Conservation (phyloP, 805 yeast species). For the Starmerella vaccinii region DNA sequence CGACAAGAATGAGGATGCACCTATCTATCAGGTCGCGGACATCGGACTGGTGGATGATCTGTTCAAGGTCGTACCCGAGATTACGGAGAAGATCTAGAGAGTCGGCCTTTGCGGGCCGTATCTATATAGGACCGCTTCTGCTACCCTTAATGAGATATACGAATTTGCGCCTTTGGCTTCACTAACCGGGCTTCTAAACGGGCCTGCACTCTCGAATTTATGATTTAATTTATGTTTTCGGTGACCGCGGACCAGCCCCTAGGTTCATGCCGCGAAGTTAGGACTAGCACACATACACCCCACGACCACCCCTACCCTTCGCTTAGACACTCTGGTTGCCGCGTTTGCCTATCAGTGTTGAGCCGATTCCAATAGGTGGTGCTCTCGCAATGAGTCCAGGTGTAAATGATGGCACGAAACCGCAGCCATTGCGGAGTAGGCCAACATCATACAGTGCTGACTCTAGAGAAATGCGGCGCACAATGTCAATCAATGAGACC, state of each 20-base stretch:
- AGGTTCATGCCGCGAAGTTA: no score
- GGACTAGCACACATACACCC: no score
- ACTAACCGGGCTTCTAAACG: no score
- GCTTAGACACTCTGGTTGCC: neutral
- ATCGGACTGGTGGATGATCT: conserved; percentile 82
- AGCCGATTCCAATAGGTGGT: neutral
- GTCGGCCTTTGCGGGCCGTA: neutral
- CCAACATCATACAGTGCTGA: neutral
- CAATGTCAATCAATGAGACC: neutral
- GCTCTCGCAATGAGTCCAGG: neutral
- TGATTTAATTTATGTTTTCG: no score
- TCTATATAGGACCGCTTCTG: neutral
- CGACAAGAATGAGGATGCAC: conserved; percentile 89
- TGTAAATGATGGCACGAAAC: neutral
- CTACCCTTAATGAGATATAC: conserved; percentile 2
- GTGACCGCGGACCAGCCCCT: no score
- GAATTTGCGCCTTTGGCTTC: neutral
- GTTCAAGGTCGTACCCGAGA: conserved; percentile 79
- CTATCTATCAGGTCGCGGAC: conserved; percentile 86
- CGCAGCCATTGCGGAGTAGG: no score
- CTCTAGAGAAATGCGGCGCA: neutral
- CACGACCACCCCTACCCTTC: neutral
- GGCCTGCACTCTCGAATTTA: no score
- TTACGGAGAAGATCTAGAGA: conserved; percentile 48
- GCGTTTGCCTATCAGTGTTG: neutral